Evolutionary conservation across 768 basidiomycete species (phyloP).

Genomic region (Ephemerocybe angulata): DNA sequence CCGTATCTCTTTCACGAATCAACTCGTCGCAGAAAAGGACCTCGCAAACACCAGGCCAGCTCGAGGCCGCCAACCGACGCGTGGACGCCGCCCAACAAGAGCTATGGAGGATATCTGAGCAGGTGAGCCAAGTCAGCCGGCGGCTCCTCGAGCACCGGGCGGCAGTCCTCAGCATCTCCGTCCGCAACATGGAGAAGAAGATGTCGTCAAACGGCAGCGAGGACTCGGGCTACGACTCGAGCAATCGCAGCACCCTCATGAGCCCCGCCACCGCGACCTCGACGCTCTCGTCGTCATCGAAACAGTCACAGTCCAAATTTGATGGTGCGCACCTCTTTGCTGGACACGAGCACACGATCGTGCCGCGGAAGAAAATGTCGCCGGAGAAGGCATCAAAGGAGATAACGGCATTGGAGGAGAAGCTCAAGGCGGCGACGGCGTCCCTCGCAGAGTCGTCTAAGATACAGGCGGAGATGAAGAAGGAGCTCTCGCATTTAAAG

Average conservation of each 20-base stretch:
- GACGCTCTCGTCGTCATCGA: slow-evolving; percentile 39
- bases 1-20: slow-evolving; percentile 66
- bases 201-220: slow-evolving; percentile 34
- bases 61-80: slow-evolving; percentile 69
- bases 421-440: slow-evolving; percentile 57
- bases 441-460: slow-evolving; percentile 55
- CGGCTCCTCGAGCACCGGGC: slow-evolving; percentile 79
- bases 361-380: slow-evolving; percentile 46
- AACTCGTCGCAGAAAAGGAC: slow-evolving; percentile 56
- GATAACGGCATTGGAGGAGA: slow-evolving; percentile 55
- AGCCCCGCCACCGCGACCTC: slow-evolving; percentile 40
- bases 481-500: slow-evolving; percentile 58
- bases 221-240: slow-evolving; percentile 54
- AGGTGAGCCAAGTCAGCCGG: slow-evolving; percentile 57
- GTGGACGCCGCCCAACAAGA: slow-evolving; percentile 71
- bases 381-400: slow-evolving; percentile 44
- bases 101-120: slow-evolving; percentile 62
- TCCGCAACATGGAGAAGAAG: slow-evolving; percentile 65
- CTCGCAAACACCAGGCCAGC: slow-evolving; percentile 65
- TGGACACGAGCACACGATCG: slow-evolving; percentile 66
- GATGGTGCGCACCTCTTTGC: slow-evolving; percentile 85
- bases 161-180: slow-evolving; percentile 69
- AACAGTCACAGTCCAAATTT: slow-evolving; percentile 54
- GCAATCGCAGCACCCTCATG: slow-evolving; percentile 46
- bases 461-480: slow-evolving; percentile 57